Percentiles rank a stretch among this genome's conserved stretches.
These are phyloP conservation scores for Aschersonia sp. DNA, from an alignment of 2,329 filamentous ascomycete genomes.

Conservation along the genomic window DNA sequence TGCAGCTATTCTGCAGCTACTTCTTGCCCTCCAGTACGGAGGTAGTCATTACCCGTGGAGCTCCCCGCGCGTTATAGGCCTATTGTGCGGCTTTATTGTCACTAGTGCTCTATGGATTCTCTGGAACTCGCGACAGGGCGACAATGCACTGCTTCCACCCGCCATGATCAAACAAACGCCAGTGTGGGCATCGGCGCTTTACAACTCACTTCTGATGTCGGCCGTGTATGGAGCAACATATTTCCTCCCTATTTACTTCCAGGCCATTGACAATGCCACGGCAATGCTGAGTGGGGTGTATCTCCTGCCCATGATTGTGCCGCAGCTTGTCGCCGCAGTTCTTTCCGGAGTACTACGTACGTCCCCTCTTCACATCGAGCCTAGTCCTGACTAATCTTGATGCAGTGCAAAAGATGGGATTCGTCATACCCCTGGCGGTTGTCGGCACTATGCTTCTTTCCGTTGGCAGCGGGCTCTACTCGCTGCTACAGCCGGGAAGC, in stretches of 20 bases:
- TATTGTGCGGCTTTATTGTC: constrained; percentile 21
- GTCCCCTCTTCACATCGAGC: too few species aligned
- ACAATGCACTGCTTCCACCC: constrained; percentile 31
- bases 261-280: constrained; percentile 18
- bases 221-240: constrained; percentile 21
- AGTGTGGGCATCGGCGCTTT: constrained; percentile 14
- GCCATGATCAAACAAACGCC: constrained; percentile 23
- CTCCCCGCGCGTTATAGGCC: constrained; percentile 21
- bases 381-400: too few species aligned
- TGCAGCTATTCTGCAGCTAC: constrained; percentile 23
- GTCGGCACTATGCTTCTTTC: too few species aligned
- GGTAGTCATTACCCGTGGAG: constrained; percentile 18
- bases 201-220: constrained; percentile 29
- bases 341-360: too few species aligned
- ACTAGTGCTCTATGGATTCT: constrained; percentile 18
- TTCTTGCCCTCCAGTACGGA: constrained; percentile 31
- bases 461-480: too few species aligned
- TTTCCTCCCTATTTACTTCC: constrained; percentile 1
- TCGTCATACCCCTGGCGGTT: too few species aligned
- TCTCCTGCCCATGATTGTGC: too few species aligned
- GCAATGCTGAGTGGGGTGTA: constrained; percentile 1
- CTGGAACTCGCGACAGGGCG: constrained; percentile 26
- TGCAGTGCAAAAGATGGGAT: too few species aligned
- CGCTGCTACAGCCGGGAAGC: too few species aligned
- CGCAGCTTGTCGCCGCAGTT: too few species aligned